Evolutionary conservation across 2,329 filamentous ascomycete species (phyloP).

Genomic region (Alternaria burnsii): DNA sequence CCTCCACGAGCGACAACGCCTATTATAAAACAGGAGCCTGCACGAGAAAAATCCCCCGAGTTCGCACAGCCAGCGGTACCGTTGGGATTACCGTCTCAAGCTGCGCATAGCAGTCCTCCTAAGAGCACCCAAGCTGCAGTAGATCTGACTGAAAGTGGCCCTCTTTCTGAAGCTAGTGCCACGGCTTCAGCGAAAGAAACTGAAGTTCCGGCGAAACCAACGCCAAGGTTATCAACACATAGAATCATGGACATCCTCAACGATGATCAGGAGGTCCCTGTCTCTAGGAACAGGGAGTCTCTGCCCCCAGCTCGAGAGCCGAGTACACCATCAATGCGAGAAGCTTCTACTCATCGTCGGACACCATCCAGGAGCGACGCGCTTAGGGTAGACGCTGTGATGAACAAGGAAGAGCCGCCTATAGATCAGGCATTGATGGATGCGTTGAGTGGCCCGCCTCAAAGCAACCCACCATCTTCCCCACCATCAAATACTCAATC

Average conservation of each 20-base stretch:
- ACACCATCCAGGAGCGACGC: constrained; percentile 31
- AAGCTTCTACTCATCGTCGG: constrained; percentile 22
- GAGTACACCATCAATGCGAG: constrained; percentile 24
- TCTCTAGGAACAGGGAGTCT: constrained; percentile 31
- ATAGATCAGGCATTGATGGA: constrained; percentile 36
- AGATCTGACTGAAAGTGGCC: constrained; percentile 8
- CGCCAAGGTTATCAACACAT: constrained; percentile 43
- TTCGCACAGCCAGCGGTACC: constrained; percentile 22
- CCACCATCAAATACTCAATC: constrained; percentile 24
- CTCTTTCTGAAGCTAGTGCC: constrained; percentile 21
- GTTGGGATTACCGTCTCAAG: constrained; percentile 25
- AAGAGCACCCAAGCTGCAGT: constrained; percentile 19
- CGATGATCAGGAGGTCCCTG: constrained; percentile 43
- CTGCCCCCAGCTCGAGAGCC: constrained; percentile 28
- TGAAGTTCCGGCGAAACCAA: constrained; percentile 30
- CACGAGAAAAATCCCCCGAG: constrained; percentile 29
- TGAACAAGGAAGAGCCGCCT: constrained; percentile 32
- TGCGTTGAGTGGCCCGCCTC: constrained; percentile 23
- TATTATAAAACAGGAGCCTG: constrained; percentile 21
- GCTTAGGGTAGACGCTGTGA: constrained; percentile 28
- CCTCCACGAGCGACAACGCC: constrained; percentile 22
- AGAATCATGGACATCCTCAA: constrained; percentile 51
- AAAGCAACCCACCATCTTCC: constrained; percentile 33
- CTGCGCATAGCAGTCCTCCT: constrained; percentile 28
- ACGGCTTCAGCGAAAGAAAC: constrained; percentile 11